Base-by-base conservation (phyloP, 2,329 filamentous ascomycete genomes). In the Penicillium sp. region DNA sequence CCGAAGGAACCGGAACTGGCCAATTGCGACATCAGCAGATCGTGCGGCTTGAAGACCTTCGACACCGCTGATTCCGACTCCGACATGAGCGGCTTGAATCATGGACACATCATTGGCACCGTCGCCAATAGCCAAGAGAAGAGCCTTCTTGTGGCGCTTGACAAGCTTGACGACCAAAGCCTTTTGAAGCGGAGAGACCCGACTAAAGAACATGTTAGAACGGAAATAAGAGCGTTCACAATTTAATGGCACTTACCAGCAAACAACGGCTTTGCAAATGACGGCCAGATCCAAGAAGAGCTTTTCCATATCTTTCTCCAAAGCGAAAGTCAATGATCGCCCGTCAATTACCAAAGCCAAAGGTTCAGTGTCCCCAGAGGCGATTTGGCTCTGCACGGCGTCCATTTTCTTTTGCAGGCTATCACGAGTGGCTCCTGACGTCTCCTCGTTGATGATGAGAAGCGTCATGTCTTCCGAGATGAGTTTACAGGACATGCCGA, bases 41-140 rank as follows among this genome's bases (percentile, higher is more conserved):
- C 94, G 87, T 47, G 94, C 94, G 46, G 94, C 94, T 77, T 99
- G 94, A 0, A 99, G 85, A 82, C 94, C 94, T 82, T 99, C 94
- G 63, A 96, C 85, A 76, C 94, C 94, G 70, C 92, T 96, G 75
- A 99, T 99, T 76, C 94, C 94, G 44, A 99, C 91, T 63, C 94
- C 94, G 63, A 99, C 96, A 72, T 99, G 94, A 13, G 94, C 94
- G 11, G 94, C 94, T 79, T 99, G 94, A 54, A 99, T 99, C 94
- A 99, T 99, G 19, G 93, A 97, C n/a, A 99, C 94, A 70, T 99
- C 94, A 76, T 99, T 99, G 46, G 94, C 94, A 63, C 94, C 94
- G 69, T 99, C 94, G 65, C 94, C 94, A 72, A 99, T 97, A 50
- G 94, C 94, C 50, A 99, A 85, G 52, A 97, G 86, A 65, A 99